These are phyloP conservation scores for Fraxinus nigra DNA, from an alignment of 305 asterid genomes.

Conservation along the genomic window DNA sequence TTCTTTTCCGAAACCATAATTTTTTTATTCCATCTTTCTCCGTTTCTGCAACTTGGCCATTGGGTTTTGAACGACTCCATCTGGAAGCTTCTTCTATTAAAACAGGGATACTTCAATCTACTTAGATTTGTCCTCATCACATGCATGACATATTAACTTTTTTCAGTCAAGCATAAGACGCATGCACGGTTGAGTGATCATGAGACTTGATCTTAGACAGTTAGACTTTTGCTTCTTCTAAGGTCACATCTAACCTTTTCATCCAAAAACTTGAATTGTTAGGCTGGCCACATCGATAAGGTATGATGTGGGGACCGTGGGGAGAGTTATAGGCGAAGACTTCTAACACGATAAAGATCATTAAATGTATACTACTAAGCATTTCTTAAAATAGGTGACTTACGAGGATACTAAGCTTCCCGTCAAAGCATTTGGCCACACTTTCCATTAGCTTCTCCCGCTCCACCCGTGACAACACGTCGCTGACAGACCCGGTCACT, in stretches of 20 bases:
- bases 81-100: background rate
- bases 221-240: background rate
- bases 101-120: background rate
- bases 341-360: background rate
- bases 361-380: background rate
- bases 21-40: background rate
- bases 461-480: slow-evolving; percentile 34
- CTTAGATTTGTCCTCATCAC: background rate
- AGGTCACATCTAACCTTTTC: background rate
- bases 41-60: background rate
- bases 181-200: background rate
- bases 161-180: background rate
- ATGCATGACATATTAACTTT: background rate
- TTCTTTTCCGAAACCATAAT: background rate
- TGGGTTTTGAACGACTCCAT: background rate
- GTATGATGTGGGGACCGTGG: too few species aligned
- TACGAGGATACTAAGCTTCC: slow-evolving; percentile 50
- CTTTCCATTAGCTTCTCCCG: slow-evolving; percentile 36
- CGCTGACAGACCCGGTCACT: slow-evolving; percentile 50
- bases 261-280: background rate
- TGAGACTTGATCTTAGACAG: background rate
- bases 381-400: slow-evolving; percentile 15
- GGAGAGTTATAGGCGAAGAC: background rate
- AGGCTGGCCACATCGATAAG: background rate
- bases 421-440: slow-evolving; percentile 36